Percentiles rank a stretch among this genome's conserved stretches.
phyloP scores from a whole-genome alignment of 2,329 filamentous ascomycete species.

The Claviceps paspali region DNA sequence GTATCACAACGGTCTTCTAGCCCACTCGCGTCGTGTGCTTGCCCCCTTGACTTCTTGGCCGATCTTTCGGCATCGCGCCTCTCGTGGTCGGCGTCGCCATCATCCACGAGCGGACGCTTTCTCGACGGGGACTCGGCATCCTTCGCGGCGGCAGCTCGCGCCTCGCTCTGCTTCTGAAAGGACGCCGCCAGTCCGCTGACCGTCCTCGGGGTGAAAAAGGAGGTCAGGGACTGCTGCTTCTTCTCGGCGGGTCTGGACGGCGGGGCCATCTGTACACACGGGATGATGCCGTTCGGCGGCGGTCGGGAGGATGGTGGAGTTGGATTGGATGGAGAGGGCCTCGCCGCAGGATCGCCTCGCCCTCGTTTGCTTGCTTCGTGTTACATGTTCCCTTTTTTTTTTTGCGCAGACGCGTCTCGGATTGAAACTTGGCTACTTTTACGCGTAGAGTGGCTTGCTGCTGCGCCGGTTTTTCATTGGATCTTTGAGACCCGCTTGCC shows the following conservation, averaged over 20 bases:
- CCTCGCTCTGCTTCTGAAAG: conserved; percentile 17
- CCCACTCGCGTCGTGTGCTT: conserved; percentile 21
- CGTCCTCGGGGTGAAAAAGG: conserved; percentile 60
- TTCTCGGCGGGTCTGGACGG: conserved; percentile 26
- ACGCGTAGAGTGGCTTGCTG: conserved; percentile 1
- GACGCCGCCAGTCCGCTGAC: conserved; percentile 28
- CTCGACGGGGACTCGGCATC: conserved; percentile 18
- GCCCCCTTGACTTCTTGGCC: conserved; percentile 27
- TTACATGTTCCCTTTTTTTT: not conserved
- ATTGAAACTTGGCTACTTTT: not conserved
- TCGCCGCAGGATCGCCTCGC: too few relatives aligned
- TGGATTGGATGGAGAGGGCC: too few relatives aligned
- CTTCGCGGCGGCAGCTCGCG: conserved; percentile 13
- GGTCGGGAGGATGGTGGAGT: too few relatives aligned
- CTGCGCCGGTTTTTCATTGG: too few relatives aligned
- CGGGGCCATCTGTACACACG: conserved; percentile 18
- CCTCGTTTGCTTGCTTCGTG: not conserved
- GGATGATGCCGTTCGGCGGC: too few relatives aligned
- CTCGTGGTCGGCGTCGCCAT: conserved; percentile 26
- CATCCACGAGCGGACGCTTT: conserved; percentile 39
- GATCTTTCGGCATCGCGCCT: conserved; percentile 25
- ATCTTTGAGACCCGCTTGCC: too few relatives aligned
- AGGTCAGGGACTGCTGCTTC: conserved; percentile 72
- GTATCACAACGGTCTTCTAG: too few relatives aligned
- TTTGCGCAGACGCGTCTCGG: not conserved